Conservation (phyloP, 1,284 basidiomycete species). For the Spongiforma sp. region DNA sequence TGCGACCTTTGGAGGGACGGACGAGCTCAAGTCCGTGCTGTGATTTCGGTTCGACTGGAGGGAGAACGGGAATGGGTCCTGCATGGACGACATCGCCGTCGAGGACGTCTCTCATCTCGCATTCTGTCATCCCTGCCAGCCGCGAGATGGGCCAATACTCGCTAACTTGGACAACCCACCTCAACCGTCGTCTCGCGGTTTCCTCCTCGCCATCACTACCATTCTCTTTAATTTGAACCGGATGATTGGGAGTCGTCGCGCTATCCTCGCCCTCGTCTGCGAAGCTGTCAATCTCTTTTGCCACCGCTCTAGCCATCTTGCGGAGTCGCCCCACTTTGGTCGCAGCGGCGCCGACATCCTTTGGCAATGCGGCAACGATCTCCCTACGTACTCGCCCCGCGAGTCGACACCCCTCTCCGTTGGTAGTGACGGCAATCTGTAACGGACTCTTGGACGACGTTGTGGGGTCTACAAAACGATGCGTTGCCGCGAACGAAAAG, state of each 20-base stretch:
- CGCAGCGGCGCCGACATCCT: slow-evolving; percentile 80
- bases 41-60: slow-evolving; percentile 24
- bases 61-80: background rate
- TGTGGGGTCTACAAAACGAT: slow-evolving; percentile 73
- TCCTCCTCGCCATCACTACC: slow-evolving; percentile 42
- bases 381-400: slow-evolving; percentile 84
- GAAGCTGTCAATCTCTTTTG: slow-evolving; percentile 13
- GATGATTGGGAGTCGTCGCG: slow-evolving; percentile 75
- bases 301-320: slow-evolving; percentile 56
- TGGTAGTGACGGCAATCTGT: slow-evolving; percentile 91
- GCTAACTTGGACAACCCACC: slow-evolving; percentile 91
- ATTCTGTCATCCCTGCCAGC: slow-evolving; percentile 70
- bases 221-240: slow-evolving; percentile 62
- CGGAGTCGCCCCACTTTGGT: slow-evolving; percentile 78
- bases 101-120: slow-evolving; percentile 73
- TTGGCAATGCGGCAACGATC: slow-evolving; percentile 78
- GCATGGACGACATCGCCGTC: slow-evolving; percentile 42
- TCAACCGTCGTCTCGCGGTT: slow-evolving; percentile 68
- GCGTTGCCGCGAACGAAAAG: slow-evolving; percentile 87
- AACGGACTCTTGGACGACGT: slow-evolving; percentile 61
- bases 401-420: slow-evolving; percentile 90
- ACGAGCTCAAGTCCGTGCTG: slow-evolving; percentile 30
- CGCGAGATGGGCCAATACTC: slow-evolving; percentile 92
- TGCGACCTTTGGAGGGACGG: slow-evolving; percentile 58
- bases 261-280: slow-evolving; percentile 60